Percentiles rank a stretch among this genome's conserved stretches.
Conservation (phyloP, 345 rosid species). For the Eucalyptus pumila region DNA sequence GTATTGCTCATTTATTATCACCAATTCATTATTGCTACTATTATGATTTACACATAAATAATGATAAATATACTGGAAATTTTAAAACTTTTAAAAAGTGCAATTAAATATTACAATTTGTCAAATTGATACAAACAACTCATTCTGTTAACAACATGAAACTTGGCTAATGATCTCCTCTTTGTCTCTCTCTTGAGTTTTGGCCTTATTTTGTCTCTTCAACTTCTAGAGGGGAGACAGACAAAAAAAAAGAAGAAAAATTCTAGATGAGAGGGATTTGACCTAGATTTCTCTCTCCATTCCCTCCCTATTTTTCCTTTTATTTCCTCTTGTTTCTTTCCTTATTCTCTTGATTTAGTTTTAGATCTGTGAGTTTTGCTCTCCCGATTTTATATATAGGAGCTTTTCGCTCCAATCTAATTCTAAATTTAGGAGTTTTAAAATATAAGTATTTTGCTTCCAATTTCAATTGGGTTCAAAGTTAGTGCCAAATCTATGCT, state of each 20-base stretch:
- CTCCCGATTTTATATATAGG: neutral
- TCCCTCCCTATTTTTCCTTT: too few relatives aligned
- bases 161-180: neutral
- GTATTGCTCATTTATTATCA: neutral
- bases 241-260: too few relatives aligned
- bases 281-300: too few relatives aligned
- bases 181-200: neutral
- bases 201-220: neutral
- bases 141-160: rapidly evolving
- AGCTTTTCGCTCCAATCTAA: neutral
- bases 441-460: neutral
- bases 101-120: neutral
- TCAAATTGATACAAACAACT: neutral
- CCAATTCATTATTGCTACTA: neutral
- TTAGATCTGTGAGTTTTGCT: too few relatives aligned
- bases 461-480: neutral
- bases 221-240: too few relatives aligned
- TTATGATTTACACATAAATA: neutral
- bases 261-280: too few relatives aligned
- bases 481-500: neutral
- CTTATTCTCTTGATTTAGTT: too few relatives aligned
- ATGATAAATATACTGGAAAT: neutral
- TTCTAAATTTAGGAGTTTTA: neutral
- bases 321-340: too few relatives aligned
- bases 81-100: neutral